Evolutionary conservation across 495 filamentous ascomycete genomes (phyloP).

Genomic region (Aspergillus homomorphus): DNA sequence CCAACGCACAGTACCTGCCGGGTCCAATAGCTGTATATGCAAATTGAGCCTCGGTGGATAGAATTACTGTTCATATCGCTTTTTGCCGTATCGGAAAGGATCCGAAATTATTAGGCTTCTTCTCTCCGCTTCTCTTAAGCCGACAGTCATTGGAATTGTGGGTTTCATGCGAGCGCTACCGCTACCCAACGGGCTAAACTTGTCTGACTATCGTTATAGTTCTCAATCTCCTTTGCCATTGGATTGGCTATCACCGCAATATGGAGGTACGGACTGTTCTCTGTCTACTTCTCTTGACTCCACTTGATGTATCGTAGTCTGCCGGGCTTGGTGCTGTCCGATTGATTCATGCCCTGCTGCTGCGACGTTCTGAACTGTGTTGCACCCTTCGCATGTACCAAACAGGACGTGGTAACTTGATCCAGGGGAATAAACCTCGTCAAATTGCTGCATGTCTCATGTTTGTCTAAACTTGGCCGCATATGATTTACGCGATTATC

Average conservation of each 20-base stretch:
- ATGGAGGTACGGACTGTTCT: slow-evolving; percentile 20
- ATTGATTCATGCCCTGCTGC: background rate
- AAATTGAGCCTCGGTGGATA: background rate
- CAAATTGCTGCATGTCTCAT: no score
- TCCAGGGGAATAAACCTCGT: no score
- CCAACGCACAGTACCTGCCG: background rate
- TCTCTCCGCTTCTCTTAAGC: background rate
- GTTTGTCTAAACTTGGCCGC: no score
- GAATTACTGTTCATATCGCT: background rate
- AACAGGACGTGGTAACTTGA: no score
- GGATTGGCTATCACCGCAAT: background rate
- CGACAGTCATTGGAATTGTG: background rate
- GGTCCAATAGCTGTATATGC: background rate
- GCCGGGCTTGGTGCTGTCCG: background rate
- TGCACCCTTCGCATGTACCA: no score
- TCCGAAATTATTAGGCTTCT: no score
- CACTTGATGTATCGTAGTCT: background rate
- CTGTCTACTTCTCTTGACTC: background rate
- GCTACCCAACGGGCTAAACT: background rate
- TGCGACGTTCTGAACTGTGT: no score
- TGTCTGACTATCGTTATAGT: background rate
- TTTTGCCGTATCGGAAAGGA: no score
- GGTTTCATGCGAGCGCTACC: background rate
- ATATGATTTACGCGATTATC: background rate
- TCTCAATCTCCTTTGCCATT: no score